Evolutionary conservation across 225 moss, liverwort and hornwort genomes (phyloP).

Genomic region (Lunularia cruciata): DNA sequence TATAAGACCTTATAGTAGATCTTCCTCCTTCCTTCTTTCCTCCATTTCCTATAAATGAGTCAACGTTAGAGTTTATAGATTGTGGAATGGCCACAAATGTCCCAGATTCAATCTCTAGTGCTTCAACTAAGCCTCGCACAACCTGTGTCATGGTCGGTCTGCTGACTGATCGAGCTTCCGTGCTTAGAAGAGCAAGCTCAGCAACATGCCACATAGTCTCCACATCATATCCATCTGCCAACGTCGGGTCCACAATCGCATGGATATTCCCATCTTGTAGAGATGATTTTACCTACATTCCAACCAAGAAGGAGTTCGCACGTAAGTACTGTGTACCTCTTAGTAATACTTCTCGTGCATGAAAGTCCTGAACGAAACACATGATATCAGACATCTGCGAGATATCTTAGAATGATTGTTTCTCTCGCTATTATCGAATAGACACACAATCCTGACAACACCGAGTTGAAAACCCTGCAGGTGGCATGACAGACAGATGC

Average conservation of each 20-base stretch:
- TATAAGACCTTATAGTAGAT: conserved; percentile 1
- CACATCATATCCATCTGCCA: conserved; percentile 30
- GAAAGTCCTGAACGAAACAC: too few relatives aligned
- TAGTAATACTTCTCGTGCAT: too few relatives aligned
- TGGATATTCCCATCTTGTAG: conserved; percentile 41
- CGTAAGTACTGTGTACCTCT: too few relatives aligned
- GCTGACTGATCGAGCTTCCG: conserved; percentile 39
- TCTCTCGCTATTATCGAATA: too few relatives aligned
- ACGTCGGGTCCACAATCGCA: conserved; percentile 46
- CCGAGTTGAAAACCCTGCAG: too few relatives aligned
- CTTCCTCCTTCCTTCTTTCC: conserved; percentile 10
- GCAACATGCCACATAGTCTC: conserved; percentile 43
- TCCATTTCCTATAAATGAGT: conserved; percentile 1
- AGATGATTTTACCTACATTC: conserved; percentile 37
- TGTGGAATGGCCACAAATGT: conserved; percentile 14
- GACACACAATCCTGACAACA: too few relatives aligned
- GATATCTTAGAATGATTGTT: too few relatives aligned
- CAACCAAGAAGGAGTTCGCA: neutral
- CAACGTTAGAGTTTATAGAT: conserved; percentile 8
- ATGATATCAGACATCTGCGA: too few relatives aligned
- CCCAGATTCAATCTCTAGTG: conserved; percentile 32
- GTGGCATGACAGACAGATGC: too few relatives aligned
- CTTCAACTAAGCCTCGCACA: conserved; percentile 32
- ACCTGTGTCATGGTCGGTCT: conserved; percentile 56
- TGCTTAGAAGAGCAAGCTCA: conserved; percentile 53